A percentile compares a stretch with the other conserved stretches of the same genome.
Conservation (phyloP, 148 eudicot species). For the Spergularia bocconei region DNA sequence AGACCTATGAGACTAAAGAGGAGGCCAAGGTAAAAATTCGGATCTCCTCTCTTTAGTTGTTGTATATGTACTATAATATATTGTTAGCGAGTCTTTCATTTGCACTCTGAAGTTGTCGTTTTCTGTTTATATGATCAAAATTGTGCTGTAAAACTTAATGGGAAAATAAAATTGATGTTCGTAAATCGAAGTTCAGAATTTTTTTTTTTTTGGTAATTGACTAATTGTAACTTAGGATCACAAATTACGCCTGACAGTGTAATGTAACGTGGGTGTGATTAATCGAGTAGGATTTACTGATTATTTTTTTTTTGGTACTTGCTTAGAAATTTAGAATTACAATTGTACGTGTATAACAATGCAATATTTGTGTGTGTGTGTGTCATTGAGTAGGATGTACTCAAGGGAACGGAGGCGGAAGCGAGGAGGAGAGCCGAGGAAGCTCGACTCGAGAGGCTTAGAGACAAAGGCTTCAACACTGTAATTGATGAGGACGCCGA, state of each 20-base stretch:
- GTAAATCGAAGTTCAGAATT: background rate
- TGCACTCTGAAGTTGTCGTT: too few species aligned
- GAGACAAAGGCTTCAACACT: constrained; percentile 31
- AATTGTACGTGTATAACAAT: too few species aligned
- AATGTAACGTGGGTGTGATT: too few species aligned
- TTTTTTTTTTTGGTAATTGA: too few species aligned
- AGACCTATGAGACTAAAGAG: constrained; percentile 31
- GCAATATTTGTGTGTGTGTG: background rate
- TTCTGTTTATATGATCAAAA: too few species aligned
- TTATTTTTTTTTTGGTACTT: too few species aligned
- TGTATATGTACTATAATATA: background rate
- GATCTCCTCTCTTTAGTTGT: constrained; percentile 27
- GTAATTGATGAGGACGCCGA: constrained; percentile 23
- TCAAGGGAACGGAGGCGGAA: constrained; percentile 37
- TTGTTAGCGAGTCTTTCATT: background rate
- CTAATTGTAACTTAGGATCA: too few species aligned
- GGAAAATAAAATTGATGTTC: background rate
- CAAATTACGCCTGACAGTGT: too few species aligned
- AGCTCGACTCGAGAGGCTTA: constrained; percentile 30
- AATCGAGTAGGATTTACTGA: too few species aligned
- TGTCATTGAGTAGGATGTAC: constrained; percentile 35
- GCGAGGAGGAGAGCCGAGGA: constrained; percentile 55
- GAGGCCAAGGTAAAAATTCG: constrained; percentile 47
- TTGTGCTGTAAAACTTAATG: too few species aligned
- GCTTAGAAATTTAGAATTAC: too few species aligned